Conservation (phyloP, 2,329 filamentous ascomycete species). For the Alternaria atra region DNA sequence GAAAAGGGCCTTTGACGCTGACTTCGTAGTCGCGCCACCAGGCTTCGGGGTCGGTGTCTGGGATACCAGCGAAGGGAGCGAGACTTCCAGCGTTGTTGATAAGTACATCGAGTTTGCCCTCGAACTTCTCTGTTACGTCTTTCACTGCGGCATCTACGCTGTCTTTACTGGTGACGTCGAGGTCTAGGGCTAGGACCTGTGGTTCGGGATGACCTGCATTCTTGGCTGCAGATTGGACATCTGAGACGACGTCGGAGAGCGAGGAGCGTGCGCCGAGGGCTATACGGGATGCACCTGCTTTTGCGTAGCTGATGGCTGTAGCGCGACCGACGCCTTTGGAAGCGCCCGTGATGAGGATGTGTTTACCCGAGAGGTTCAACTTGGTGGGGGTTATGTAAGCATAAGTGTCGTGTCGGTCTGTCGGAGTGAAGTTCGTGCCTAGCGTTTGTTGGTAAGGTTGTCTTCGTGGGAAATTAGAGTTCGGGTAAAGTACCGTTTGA, state of each 20-base stretch:
- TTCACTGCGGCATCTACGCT: conserved; percentile 51
- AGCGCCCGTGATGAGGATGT: conserved; percentile 64
- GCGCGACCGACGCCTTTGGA: conserved; percentile 64
- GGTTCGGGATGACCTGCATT: conserved; percentile 47
- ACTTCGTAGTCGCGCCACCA: conserved; percentile 59
- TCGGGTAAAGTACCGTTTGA: not conserved
- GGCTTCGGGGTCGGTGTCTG: conserved; percentile 48
- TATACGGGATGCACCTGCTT: conserved; percentile 63
- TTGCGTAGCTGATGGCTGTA: conserved; percentile 63
- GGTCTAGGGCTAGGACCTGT: conserved; percentile 51
- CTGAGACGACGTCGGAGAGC: conserved; percentile 48
- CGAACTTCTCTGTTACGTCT: conserved; percentile 35
- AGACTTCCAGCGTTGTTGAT: conserved; percentile 59
- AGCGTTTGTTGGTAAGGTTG: not conserved
- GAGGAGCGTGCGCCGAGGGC: conserved; percentile 61
- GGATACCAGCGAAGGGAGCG: conserved; percentile 38
- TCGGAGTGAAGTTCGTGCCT: conserved; percentile 21
- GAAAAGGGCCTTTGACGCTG: conserved; percentile 60
- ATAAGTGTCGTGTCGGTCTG: conserved; percentile 61
- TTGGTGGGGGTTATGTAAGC: conserved; percentile 58
- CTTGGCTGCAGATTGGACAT: conserved; percentile 49
- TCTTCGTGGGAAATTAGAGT: not conserved
- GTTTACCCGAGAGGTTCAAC: conserved; percentile 41
- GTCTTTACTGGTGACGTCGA: conserved; percentile 55
- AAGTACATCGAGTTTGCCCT: conserved; percentile 54